These are phyloP conservation scores for Cardamine occulta DNA, from an alignment of 345 rosid genomes.

Conservation along the genomic window DNA sequence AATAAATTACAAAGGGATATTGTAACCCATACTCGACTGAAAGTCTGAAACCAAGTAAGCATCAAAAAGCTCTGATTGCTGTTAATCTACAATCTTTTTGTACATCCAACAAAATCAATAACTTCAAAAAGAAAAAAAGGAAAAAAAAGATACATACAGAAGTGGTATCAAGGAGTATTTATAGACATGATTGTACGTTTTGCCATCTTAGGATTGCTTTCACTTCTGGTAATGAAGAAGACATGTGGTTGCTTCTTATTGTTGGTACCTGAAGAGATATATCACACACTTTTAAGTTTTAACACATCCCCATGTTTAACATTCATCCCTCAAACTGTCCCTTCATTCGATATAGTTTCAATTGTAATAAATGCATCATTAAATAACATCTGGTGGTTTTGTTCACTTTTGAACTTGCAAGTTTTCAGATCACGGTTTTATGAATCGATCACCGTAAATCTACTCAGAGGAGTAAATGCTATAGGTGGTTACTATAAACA, in stretches of 20 bases:
- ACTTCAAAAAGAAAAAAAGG: neutral
- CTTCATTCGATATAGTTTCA: slow-evolving; percentile 2
- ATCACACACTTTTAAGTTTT: slow-evolving; percentile 1
- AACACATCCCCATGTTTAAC: slow-evolving; percentile 3
- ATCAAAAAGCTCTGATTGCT: slow-evolving; percentile 4
- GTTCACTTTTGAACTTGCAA: neutral
- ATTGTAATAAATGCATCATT: neutral
- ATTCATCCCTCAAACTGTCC: slow-evolving; percentile 7
- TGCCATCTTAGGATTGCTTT: slow-evolving; percentile 14
- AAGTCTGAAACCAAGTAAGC: neutral
- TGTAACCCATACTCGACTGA: neutral
- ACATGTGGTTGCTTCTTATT: neutral
- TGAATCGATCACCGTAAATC: neutral
- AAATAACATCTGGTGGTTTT: slow-evolving; percentile 1
- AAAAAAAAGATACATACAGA: neutral
- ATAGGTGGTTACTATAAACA: neutral
- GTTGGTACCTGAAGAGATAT: slow-evolving; percentile 17
- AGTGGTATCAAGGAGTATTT: neutral
- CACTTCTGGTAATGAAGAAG: slow-evolving; percentile 16
- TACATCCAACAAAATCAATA: neutral
- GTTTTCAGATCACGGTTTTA: neutral
- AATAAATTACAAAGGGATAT: neutral
- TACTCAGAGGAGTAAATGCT: neutral
- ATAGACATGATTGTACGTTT: neutral
- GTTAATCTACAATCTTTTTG: neutral